Evolutionary conservation across 495 filamentous ascomycete species (phyloP), one percentile per base, ranked within the genome.

Genomic region (Aspergillus carlsbadensis): DNA sequence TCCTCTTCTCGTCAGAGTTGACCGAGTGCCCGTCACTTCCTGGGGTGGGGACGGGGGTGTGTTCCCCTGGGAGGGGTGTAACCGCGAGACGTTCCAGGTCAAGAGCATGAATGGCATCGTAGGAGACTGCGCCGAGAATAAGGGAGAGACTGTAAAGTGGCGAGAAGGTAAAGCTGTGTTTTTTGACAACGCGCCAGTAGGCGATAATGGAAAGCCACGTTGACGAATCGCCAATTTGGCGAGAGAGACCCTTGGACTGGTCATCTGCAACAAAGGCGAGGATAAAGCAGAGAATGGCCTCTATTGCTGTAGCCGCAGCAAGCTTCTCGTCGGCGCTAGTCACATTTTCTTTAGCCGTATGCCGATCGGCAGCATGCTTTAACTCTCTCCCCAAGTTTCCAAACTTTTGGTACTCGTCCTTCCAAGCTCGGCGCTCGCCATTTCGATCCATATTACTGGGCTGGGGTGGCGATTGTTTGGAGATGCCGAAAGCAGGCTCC

Each of bases 121-220:
- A 79, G 6, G 76, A 78, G 1, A 79, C 68, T 15, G 77, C 79
- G 31, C 75, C 78, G 11, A 82, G 67, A 21, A 81, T 65, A 31
- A 70, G 56, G 45, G 70, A 77, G 4, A 82, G 66, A 24, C 72
- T 74, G 57, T 70, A 52, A 18, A 82, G 59, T 11, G 65, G 71
- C 17, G 72, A 68, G 39, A 71, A 79, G 5, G 70, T 26, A 13
- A 54, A 36, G 44, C 71, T 72, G 43, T 70, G 74, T 56, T 68
- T 74, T 54, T 58, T 69, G 15, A 80, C 73, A 22, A 74, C 73
- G 14, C 64, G 60, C 70, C 78, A 76, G 50, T 78, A 78, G 29
- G 75, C 68, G n/a, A 82, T 56, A 18, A 82, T 78, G 20, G 76
- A 77, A 10, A 67, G 59, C 79, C 79, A 82, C n/a, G 65, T 67